Conservation (phyloP, 257 asterid species). For the Lycium barbarum region DNA sequence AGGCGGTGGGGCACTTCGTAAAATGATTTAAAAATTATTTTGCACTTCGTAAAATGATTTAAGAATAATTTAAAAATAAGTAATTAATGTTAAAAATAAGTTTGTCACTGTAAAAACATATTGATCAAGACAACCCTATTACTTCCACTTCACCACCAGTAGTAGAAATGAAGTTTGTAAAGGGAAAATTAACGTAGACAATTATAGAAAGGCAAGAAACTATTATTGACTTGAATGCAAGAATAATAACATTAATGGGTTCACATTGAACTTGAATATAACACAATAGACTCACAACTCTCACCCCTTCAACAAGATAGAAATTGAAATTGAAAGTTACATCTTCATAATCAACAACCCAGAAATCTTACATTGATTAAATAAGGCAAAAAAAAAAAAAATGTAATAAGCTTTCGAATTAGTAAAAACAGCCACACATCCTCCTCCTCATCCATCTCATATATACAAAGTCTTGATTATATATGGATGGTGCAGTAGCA, state of each 20-base stretch:
- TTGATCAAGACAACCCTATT: not conserved
- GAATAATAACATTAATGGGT: not conserved
- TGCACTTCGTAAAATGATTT: too few relatives aligned
- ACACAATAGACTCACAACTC: not conserved
- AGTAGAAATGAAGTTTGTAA: not conserved
- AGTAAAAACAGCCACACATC: constrained; percentile 31
- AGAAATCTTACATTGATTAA: constrained; percentile 27
- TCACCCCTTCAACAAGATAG: not conserved
- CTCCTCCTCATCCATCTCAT: constrained; percentile 36
- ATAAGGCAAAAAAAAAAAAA: not conserved
- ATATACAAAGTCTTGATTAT: not conserved
- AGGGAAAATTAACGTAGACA: not conserved
- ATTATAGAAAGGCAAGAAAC: not conserved
- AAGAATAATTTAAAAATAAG: too few relatives aligned
- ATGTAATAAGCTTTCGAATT: constrained; percentile 13
- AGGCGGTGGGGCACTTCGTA: too few relatives aligned
- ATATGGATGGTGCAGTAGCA: constrained; percentile 37
- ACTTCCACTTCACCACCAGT: not conserved
- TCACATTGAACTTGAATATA: constrained; percentile 9
- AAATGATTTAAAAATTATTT: too few relatives aligned
- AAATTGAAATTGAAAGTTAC: not conserved
- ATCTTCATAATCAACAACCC: not conserved
- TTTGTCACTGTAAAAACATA: too few relatives aligned
- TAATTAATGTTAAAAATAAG: too few relatives aligned
- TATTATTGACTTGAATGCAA: not conserved